Percentiles rank a stretch among this genome's conserved stretches.
Conservation (phyloP, 805 yeast genomes). For the Wickerhamiella slavikovae region DNA sequence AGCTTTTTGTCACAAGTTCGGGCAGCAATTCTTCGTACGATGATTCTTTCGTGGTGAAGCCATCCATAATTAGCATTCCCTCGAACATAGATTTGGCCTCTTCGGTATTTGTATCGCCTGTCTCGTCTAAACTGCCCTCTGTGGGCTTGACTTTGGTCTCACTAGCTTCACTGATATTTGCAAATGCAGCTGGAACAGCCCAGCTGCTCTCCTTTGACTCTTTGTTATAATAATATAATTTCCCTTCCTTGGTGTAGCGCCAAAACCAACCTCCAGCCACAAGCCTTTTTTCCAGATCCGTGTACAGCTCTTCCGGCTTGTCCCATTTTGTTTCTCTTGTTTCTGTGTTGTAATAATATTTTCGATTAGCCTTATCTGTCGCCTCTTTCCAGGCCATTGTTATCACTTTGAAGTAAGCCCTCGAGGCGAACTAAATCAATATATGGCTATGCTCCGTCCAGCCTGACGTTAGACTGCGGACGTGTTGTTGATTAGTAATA, state of each 20-base stretch:
- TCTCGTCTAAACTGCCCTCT: background rate
- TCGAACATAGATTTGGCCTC: background rate
- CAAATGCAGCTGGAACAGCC: conserved; percentile 47
- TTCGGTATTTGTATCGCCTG: background rate
- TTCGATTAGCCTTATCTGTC: too few relatives aligned
- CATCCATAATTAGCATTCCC: background rate
- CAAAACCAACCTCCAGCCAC: conserved; percentile 34
- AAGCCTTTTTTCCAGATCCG: conserved; percentile 22
- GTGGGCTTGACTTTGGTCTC: background rate
- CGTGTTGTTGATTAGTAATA: too few relatives aligned
- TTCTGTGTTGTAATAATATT: conserved; percentile 43
- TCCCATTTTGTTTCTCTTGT: conserved; percentile 69
- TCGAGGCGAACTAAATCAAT: too few relatives aligned
- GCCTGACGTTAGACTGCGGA: too few relatives aligned
- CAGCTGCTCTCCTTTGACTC: conserved; percentile 51
- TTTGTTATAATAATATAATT: conserved; percentile 46
- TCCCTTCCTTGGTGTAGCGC: conserved; percentile 33
- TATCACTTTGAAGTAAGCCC: too few relatives aligned
- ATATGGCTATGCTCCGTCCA: too few relatives aligned
- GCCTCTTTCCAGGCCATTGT: too few relatives aligned
- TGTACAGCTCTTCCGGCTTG: conserved; percentile 35
- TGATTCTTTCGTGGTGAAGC: background rate
- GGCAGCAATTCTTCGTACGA: background rate
- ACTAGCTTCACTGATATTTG: conserved; percentile 7
- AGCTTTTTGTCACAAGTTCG: background rate